These are phyloP conservation scores for Lactarius deliciosus DNA, from an alignment of 768 basidiomycete genomes.

Conservation along the genomic window DNA sequence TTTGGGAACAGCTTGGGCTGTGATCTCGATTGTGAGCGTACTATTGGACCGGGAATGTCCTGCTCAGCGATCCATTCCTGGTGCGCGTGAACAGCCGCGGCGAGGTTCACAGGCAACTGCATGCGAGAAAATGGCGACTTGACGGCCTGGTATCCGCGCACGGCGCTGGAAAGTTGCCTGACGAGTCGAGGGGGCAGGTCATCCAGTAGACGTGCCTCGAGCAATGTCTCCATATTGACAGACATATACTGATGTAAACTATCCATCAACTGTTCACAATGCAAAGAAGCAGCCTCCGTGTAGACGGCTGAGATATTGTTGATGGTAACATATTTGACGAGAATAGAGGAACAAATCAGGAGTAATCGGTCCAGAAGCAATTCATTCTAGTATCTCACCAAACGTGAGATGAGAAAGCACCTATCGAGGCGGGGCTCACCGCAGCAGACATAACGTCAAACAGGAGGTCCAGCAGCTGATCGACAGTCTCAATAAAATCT, in stretches of 20 bases:
- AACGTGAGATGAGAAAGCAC: not conserved
- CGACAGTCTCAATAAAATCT: slow-evolving; percentile 65
- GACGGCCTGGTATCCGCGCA: slow-evolving; percentile 56
- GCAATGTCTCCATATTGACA: slow-evolving; percentile 81
- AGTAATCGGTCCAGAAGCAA: slow-evolving; percentile 84
- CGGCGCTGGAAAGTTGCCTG: slow-evolving; percentile 60
- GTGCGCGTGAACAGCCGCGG: slow-evolving; percentile 52
- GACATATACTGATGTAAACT: slow-evolving; percentile 78
- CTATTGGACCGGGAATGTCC: slow-evolving; percentile 63
- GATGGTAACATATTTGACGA: slow-evolving; percentile 65
- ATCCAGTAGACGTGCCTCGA: slow-evolving; percentile 80
- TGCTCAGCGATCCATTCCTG: slow-evolving; percentile 68
- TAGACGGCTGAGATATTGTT: slow-evolving; percentile 81
- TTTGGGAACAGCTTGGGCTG: slow-evolving; percentile 34
- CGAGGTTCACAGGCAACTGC: slow-evolving; percentile 47
- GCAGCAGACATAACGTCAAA: slow-evolving; percentile 85
- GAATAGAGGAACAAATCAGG: slow-evolving; percentile 74
- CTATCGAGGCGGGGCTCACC: slow-evolving; percentile 44
- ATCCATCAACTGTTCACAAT: slow-evolving; percentile 64
- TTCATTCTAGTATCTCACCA: slow-evolving; percentile 59
- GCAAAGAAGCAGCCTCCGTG: slow-evolving; percentile 76
- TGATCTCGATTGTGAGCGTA: slow-evolving; percentile 34
- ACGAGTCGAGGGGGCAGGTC: slow-evolving; percentile 66
- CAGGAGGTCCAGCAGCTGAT: slow-evolving; percentile 81
- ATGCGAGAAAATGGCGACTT: slow-evolving; percentile 69